Conservation (phyloP, 805 yeast species). For the Metschnikowia sp. region DNA sequence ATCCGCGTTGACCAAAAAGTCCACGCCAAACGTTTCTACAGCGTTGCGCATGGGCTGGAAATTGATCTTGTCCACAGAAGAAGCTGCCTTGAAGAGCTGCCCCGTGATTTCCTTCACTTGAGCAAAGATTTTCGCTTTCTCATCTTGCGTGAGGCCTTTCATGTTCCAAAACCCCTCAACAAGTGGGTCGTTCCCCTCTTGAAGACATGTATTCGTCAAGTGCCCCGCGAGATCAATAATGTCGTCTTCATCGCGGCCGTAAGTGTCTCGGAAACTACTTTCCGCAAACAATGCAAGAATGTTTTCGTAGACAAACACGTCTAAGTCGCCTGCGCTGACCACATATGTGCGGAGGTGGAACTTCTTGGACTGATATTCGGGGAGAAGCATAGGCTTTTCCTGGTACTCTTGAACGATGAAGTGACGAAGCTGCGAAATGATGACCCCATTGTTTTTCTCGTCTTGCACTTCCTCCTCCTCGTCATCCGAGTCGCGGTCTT, state of each 20-base stretch:
- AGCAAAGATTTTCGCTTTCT: slow-evolving; percentile 34
- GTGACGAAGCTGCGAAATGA: slow-evolving; percentile 84
- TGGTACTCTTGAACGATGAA: slow-evolving; percentile 86
- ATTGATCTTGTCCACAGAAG: slow-evolving; percentile 74
- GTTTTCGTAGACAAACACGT: slow-evolving; percentile 75
- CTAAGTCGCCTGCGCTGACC: slow-evolving; percentile 66
- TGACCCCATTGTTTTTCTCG: slow-evolving; percentile 57
- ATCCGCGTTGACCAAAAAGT: slow-evolving; percentile 62
- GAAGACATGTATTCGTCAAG: slow-evolving; percentile 91
- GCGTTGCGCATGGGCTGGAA: slow-evolving; percentile 80
- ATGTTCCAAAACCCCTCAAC: slow-evolving; percentile 69
- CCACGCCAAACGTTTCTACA: slow-evolving; percentile 85
- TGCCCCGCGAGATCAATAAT: slow-evolving; percentile 62
- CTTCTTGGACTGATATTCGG: slow-evolving; percentile 61
- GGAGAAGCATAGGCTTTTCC: slow-evolving; percentile 61
- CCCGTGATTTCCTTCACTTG: slow-evolving; percentile 60
- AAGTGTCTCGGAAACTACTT: slow-evolving; percentile 33
- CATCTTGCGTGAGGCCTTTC: slow-evolving; percentile 37
- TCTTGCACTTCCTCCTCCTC: slow-evolving; percentile 43
- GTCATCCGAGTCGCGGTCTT: slow-evolving; percentile 59
- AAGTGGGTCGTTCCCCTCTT: slow-evolving; percentile 46
- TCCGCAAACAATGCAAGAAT: slow-evolving; percentile 83
- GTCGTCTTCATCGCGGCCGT: slow-evolving; percentile 29
- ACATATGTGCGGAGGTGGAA: slow-evolving; percentile 90
- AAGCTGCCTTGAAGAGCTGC: slow-evolving; percentile 80